Evolutionary conservation across 1,139 yeast species (phyloP), one percentile per base, ranked within the genome.

Genomic region (Taiozyma sp.): DNA sequence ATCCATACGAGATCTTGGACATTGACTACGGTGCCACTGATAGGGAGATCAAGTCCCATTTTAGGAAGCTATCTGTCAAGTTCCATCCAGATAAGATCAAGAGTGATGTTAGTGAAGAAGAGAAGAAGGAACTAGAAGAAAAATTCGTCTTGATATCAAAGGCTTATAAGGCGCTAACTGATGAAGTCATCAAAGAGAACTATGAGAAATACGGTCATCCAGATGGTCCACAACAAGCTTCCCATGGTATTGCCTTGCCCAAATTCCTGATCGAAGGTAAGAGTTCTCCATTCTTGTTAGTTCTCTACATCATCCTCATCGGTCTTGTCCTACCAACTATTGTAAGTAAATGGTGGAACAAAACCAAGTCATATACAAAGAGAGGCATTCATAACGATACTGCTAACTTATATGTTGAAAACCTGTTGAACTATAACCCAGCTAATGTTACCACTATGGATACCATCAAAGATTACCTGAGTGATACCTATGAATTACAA

Each of bases 181-280:
- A 95, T 68, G 97, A 88, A 59, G 80, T 76, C 35, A 83, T 90
- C 11, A 83, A 83, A 62, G 88, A 87, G 58, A 95, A 95, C 67
- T 91, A 80, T 66, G 73, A 85, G 63, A 84, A 81, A 62, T 93
- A 85, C 64, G 99, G 99, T 45, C 96, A 95, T 66, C 99, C 99
- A 7, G 99, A 95, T 70, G 99, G 99, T 42, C 97, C 96, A 47
- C 97, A 89, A 68, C 88, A 88, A 45, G 77, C 87, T n/a, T 74
- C 85, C n/a, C 97, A 89, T 66, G 99, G 99, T 52, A 90, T 95
- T 68, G 99, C 98, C 0, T 72, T 95, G 59, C 99, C 99, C 42
- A 85, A 86, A 66, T 89, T 89, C 69, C 76, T 95, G 60, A 89
- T 95, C 43, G 97, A 89, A 59, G 93, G 96, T 35, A 77, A 81